phyloP scores from a whole-genome alignment of 805 yeast genomes.

The Candida nemodendra region DNA sequence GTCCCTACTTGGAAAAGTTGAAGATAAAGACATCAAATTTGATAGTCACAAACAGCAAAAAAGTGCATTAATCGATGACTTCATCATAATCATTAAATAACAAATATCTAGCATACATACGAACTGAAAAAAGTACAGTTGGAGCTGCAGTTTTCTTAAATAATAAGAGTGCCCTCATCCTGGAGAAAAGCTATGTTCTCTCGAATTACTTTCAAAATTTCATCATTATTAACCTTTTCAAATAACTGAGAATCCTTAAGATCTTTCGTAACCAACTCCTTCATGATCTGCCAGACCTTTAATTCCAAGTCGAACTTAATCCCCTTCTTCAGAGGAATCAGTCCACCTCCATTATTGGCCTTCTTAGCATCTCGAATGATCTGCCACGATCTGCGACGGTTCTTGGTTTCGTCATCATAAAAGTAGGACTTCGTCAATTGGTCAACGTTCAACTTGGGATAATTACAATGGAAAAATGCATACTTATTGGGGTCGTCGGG shows the following conservation, averaged over 20 bases:
- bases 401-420: slow-evolving; percentile 15
- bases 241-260: slow-evolving; percentile 29
- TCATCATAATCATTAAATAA: no score
- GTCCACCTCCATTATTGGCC: slow-evolving; percentile 24
- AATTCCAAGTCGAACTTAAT: slow-evolving; percentile 27
- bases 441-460: slow-evolving; percentile 30
- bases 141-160: slow-evolving; percentile 5
- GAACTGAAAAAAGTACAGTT: no score
- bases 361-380: slow-evolving; percentile 31
- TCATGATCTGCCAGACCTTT: slow-evolving; percentile 26
- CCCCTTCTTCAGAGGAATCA: slow-evolving; percentile 16
- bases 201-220: slow-evolving; percentile 23
- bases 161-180: slow-evolving; percentile 15
- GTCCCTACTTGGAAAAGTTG: no score
- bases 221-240: slow-evolving; percentile 25
- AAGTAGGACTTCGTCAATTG: slow-evolving; percentile 19
- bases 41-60: no score
- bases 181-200: slow-evolving; percentile 19
- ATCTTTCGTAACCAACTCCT: slow-evolving; percentile 22
- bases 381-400: slow-evolving; percentile 26
- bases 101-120: no score
- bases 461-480: slow-evolving; percentile 32
- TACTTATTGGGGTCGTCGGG: slow-evolving; percentile 25
- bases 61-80: no score
- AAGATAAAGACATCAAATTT: no score